These are phyloP conservation scores for Tilletiaria anomala DNA, from an alignment of 1,284 basidiomycete species.

Conservation along the genomic window DNA sequence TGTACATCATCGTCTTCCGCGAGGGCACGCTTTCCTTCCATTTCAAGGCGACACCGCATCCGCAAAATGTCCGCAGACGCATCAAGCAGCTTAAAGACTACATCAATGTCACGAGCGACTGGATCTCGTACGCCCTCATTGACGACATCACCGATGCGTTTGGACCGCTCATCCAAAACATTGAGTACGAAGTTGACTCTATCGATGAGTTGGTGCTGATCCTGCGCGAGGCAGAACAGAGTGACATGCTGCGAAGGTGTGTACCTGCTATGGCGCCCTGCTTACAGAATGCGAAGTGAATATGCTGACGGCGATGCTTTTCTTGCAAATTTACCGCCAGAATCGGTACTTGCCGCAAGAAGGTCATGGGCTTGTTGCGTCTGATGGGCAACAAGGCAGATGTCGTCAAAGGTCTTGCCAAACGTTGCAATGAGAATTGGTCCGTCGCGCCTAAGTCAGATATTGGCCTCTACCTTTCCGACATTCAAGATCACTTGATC, in stretches of 20 bases:
- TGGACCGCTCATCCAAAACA: slow-evolving; percentile 91
- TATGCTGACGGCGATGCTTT: neutral
- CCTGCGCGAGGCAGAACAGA: slow-evolving; percentile 69
- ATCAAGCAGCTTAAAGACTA: slow-evolving; percentile 99
- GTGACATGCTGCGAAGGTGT: slow-evolving; percentile 53
- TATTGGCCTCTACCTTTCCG: slow-evolving; percentile 87
- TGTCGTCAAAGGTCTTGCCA: slow-evolving; percentile 95
- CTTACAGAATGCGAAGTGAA: neutral
- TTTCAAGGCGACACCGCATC: slow-evolving; percentile 90
- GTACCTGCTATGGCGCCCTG: neutral
- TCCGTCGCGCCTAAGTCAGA: slow-evolving; percentile 92
- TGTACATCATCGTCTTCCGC: slow-evolving; percentile 98
- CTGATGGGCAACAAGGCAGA: slow-evolving; percentile 99
- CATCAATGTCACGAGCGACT: slow-evolving; percentile 95
- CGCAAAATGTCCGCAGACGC: slow-evolving; percentile 88
- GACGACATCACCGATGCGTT: slow-evolving; percentile 99
- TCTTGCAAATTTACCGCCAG: slow-evolving; percentile 41
- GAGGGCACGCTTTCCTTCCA: slow-evolving; percentile 98
- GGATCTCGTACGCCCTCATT: slow-evolving; percentile 99
- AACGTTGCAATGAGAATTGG: slow-evolving; percentile 97
- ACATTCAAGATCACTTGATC: slow-evolving; percentile 82
- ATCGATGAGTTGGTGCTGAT: slow-evolving; percentile 97
- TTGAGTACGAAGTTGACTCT: slow-evolving; percentile 97
- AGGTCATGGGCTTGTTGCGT: slow-evolving; percentile 88
- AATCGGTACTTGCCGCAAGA: slow-evolving; percentile 96